Evolutionary conservation across 768 basidiomycete species (phyloP), one percentile per base, ranked within the genome.

Genomic region (Boletus patriciae): DNA sequence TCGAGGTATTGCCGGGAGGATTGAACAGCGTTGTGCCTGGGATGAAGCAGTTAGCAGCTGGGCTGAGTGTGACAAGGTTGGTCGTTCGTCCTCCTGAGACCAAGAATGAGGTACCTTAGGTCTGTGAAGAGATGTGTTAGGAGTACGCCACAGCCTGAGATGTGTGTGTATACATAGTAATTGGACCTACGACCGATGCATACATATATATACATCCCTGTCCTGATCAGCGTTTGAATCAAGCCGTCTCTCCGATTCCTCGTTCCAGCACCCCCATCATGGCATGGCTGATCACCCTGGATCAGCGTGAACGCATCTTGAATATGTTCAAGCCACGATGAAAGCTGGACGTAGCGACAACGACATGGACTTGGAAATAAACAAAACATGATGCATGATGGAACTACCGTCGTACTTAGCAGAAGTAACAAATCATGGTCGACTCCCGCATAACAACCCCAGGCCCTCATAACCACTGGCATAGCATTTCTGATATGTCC

Each of bases 241-340:
- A 95, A 77, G 0, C 94, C 94, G 6, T 91, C 92, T 49, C 92
- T 80, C 87, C 90, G 94, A 69, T 94, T 92, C 58, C 85, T 78
- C 84, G 94, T 89, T 1, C 93, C 92, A 2, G 90, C 91, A 21
- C 87, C 87, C 47, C 93, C 84, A 40, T 80, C 78, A n/a, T n/a
- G n/a, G 63, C 92, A 88, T 3, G 86, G 78, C 85, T 90, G 90
- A 57, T 93, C 87, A 7, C 85, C 80, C 70, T 95, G 93, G 87
- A 96, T 94, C 57, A 92, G 77, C 3, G 90, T 77, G 68, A 94
- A 96, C 0, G 94, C 94, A 69, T 94, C 92, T 62, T 92, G 88
- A 11, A 96, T 92, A 66, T 96, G 94, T 54, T 91, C 86, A 0
- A 92, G 88, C 29, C 83, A 77, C 45, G 95, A 73, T 0, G 92